Base-by-base conservation (phyloP, 148 eudicot genomes). In the Persicaria tinctoria region DNA sequence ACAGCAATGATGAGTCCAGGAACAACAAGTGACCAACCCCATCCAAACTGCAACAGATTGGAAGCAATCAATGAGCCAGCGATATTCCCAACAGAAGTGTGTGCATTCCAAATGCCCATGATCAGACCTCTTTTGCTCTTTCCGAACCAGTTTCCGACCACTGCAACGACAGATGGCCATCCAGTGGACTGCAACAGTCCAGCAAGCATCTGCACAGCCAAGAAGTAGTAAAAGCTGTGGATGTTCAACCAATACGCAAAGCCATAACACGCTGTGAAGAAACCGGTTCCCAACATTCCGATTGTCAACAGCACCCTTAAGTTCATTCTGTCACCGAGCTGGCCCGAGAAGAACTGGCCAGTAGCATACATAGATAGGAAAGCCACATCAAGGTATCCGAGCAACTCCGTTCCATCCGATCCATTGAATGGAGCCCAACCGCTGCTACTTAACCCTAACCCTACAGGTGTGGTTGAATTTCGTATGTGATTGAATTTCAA, bases 11-110 rank as follows among this genome's bases (percentile, higher is more conserved):
- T 83, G 7, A 87, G 11, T 20, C 98, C 98, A 8, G 98, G 98
- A 51, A 89, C 92, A 75, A 89, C 83, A 86, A 89, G 72, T 3
- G 98, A 93, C 98, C 98, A 93, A 70, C 98, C 98, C 98, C 98
- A 93, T 11, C 98, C 98, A 53, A 83, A 93, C 64, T 86, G 86
- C 88, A 94, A 84, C 66, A 93, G 72, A 16, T 79, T 73, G 0
- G 98, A 89, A 49, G 98, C 98, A 45, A 89, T 75, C 71, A 93
- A 80, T 5, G 97, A 89, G 10, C 98, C 98, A 0, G 88, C 78
- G 18, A 93, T 91, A 77, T 91, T 93, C 38, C 97, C 98, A 13
- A 93, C 80, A 5, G 98, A 91, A 1, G 97, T 93, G 57, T 93
- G 97, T 60, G 95, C 92, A 41, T 89, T 93, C 97, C 97, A 91